A percentile compares a stretch with the other conserved stretches of the same genome.
These are phyloP conservation scores for Aspergillus ellipticus DNA, from an alignment of 495 filamentous ascomycete species.

Conservation along the genomic window DNA sequence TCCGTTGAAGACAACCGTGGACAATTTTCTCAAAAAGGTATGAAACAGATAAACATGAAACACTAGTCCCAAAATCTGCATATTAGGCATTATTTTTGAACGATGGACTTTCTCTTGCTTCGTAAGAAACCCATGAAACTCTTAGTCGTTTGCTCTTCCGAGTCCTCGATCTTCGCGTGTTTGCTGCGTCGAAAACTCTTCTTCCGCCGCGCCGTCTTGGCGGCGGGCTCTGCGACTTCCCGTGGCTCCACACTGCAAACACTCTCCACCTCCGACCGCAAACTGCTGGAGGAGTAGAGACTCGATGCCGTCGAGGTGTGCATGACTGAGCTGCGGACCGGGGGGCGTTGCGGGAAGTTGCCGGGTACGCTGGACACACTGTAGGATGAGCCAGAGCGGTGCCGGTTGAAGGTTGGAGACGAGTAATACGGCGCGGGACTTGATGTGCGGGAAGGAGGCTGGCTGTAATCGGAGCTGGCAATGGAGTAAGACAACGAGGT, in stretches of 20 bases:
- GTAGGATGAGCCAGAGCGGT: slow-evolving; percentile 20
- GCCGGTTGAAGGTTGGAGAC: slow-evolving; percentile 19
- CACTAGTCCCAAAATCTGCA: slow-evolving; percentile 4
- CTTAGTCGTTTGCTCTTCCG: slow-evolving; percentile 19
- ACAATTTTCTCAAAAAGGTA: background rate
- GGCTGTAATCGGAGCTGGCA: slow-evolving; percentile 19
- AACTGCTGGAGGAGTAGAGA: slow-evolving; percentile 64
- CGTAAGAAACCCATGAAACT: slow-evolving; percentile 39
- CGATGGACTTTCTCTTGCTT: slow-evolving; percentile 23
- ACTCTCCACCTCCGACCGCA: slow-evolving; percentile 58
- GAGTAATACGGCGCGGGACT: slow-evolving; percentile 18
- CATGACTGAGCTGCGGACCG: slow-evolving; percentile 25
- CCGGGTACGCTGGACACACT: slow-evolving; percentile 23
- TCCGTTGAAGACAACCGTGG: background rate
- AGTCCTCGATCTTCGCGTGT: slow-evolving; percentile 7
- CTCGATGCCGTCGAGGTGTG: slow-evolving; percentile 60
- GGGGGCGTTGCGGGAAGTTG: slow-evolving; percentile 19
- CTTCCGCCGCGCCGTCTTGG: slow-evolving; percentile 15
- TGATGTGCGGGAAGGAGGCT: slow-evolving; percentile 23
- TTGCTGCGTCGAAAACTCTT: slow-evolving; percentile 19
- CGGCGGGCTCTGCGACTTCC: slow-evolving; percentile 6
- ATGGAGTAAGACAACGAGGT: slow-evolving; percentile 22
- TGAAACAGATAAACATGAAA: slow-evolving; percentile 5
- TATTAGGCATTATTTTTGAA: slow-evolving; percentile 27
- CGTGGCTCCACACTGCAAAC: slow-evolving; percentile 26